Base-by-base conservation (phyloP, 1,284 basidiomycete species). In the Moniliella sp. region DNA sequence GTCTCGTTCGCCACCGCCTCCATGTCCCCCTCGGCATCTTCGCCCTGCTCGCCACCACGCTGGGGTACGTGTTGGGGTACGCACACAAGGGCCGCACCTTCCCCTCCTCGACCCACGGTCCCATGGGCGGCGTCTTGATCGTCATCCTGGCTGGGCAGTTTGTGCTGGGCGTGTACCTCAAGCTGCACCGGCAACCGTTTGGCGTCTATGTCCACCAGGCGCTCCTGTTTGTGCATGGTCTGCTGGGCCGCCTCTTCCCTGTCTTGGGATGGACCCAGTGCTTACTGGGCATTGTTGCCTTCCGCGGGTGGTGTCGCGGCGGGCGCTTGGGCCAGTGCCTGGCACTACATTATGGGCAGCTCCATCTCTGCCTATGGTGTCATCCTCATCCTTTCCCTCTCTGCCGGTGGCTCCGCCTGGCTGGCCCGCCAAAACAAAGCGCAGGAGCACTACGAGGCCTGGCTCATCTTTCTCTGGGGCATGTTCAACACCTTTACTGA, bases 401-500 rank as follows among this genome's bases (percentile, higher is more conserved):
- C 83, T 23, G 71, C 75, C 4, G 21, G 21, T 23, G n/a, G n/a
- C n/a, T 78, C 81, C 37, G 66, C 66, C 10, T 93, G 83, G 80
- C 66, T 88, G 2, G 68, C 71, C 40, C 45, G 64, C 3, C 53
- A 52, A 4, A 61, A 63, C 1, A 53, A 55, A 30, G 62, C 61
- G 52, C 84, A 84, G 39, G 86, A 93, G 53, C 84, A 75, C 71
- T 75, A 81, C 67, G 84, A 91, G 61, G 78, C 75, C 10, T 76
- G 74, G 67, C 74, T 88, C 11, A 88, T 91, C 41, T 75, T 74
- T 62, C 63, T 76, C 18, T 88, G 82, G 83, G 62, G 67, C 4
- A 64, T 66, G 32, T 75, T 93, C 36, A 93, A 93, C 50, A 86
- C 84, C 0, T 91, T 93, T 55, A 91, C 84, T 1, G 81, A 88